Evolutionary conservation across 2,329 filamentous ascomycete genomes (phyloP).

Genomic region (Gliomastix tumulicola): DNA sequence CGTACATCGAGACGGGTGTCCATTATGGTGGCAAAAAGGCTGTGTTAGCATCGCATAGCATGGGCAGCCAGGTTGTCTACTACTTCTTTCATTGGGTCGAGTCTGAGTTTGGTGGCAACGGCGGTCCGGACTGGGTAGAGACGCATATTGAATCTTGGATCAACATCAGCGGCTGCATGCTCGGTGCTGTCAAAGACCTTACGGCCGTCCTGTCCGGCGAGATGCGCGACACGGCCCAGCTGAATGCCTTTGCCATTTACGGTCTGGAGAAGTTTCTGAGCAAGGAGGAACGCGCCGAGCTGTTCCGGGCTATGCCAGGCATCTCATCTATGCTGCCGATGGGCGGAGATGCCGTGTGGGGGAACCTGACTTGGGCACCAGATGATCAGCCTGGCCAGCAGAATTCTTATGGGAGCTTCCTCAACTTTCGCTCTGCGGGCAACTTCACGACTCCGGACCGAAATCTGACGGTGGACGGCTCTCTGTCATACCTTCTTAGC

Average conservation of each 20-base stretch:
- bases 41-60: slow-evolving; percentile 86
- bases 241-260: slow-evolving; percentile 94
- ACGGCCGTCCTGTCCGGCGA: slow-evolving; percentile 90
- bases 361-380: slow-evolving; percentile 77
- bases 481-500: slow-evolving; percentile 70
- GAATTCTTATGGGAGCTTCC: slow-evolving; percentile 68
- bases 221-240: slow-evolving; percentile 96
- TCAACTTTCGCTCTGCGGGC: slow-evolving; percentile 68
- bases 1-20: slow-evolving; percentile 79
- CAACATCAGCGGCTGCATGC: slow-evolving; percentile 97
- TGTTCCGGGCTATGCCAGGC: slow-evolving; percentile 95
- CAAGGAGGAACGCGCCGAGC: slow-evolving; percentile 81
- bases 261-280: slow-evolving; percentile 93
- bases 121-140: slow-evolving; percentile 86
- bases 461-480: slow-evolving; percentile 77
- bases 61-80: slow-evolving; percentile 93
- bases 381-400: slow-evolving; percentile 74
- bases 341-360: slow-evolving; percentile 92
- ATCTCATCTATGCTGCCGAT: slow-evolving; percentile 95
- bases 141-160: slow-evolving; percentile 90
- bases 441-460: slow-evolving; percentile 57
- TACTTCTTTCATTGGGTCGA: slow-evolving; percentile 81
- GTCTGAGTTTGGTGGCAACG: slow-evolving; percentile 66
- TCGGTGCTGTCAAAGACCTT: slow-evolving; percentile 85
- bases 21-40: slow-evolving; percentile 71